phyloP scores from a whole-genome alignment of 2,329 filamentous ascomycete species.

The Zalaria sp. region DNA sequence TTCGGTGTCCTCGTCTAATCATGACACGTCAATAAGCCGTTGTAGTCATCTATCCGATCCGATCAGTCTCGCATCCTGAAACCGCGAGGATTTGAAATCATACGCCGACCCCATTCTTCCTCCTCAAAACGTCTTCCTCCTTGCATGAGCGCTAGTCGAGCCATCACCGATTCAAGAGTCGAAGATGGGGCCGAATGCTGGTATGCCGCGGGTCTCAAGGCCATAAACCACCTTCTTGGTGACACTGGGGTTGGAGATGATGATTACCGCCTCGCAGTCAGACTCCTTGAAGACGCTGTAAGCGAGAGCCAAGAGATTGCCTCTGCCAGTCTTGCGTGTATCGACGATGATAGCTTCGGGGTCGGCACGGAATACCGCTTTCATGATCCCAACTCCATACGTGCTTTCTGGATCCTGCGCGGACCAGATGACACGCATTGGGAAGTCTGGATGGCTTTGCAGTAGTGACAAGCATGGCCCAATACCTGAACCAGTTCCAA shows the following conservation, averaged over 20 bases:
- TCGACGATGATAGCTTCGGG: slow-evolving; percentile 53
- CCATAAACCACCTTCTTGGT: slow-evolving; percentile 56
- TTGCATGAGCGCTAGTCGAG: no score
- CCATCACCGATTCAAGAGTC: slow-evolving; percentile 36
- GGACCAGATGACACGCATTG: slow-evolving; percentile 54
- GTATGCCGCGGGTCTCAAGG: slow-evolving; percentile 50
- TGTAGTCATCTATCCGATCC: no score
- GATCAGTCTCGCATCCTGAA: no score
- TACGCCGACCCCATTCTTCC: no score
- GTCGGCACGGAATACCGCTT: slow-evolving; percentile 43
- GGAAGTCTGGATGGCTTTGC: slow-evolving; percentile 29
- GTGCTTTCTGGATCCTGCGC: slow-evolving; percentile 47
- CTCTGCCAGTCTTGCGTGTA: slow-evolving; percentile 43
- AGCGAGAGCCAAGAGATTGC: slow-evolving; percentile 44
- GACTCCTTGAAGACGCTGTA: slow-evolving; percentile 35
- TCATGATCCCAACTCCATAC: slow-evolving; percentile 45
- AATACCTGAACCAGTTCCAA: slow-evolving; percentile 61
- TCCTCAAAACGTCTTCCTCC: no score
- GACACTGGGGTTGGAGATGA: slow-evolving; percentile 56
- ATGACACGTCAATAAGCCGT: no score
- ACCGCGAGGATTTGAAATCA: no score
- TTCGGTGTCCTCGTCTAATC: no score
- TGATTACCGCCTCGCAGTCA: slow-evolving; percentile 52
- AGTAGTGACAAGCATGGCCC: slow-evolving; percentile 53
- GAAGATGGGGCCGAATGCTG: slow-evolving; percentile 62